phyloP scores from a whole-genome alignment of 2,329 filamentous ascomycete genomes.

The Penicillium sp. region DNA sequence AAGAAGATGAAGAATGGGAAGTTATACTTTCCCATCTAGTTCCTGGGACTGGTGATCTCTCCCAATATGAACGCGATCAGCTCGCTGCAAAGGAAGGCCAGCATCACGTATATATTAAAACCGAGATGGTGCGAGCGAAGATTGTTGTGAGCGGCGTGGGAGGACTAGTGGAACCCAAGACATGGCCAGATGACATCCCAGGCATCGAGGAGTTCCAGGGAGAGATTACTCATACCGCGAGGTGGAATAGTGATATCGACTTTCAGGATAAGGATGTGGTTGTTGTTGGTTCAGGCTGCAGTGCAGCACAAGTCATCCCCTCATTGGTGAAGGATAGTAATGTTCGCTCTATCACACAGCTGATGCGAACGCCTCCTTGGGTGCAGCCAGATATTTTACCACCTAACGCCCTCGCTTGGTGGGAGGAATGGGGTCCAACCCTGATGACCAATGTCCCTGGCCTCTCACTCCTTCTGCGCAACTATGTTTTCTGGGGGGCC shows the following conservation, averaged over 20 bases:
- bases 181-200: slow-evolving; percentile 51
- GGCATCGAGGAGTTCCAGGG: slow-evolving; percentile 57
- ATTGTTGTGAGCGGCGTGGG: slow-evolving; percentile 58
- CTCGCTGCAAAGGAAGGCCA: slow-evolving; percentile 47
- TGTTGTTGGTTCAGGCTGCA: slow-evolving; percentile 60
- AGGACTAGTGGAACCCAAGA: slow-evolving; percentile 56
- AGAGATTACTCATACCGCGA: slow-evolving; percentile 58
- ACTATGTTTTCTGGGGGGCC: slow-evolving; percentile 42
- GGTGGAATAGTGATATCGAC: slow-evolving; percentile 56
- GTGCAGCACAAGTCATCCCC: slow-evolving; percentile 59
- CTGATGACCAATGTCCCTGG: slow-evolving; percentile 54
- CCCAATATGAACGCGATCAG: slow-evolving; percentile 47
- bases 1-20: slow-evolving; percentile 57
- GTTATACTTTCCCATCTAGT: slow-evolving; percentile 53
- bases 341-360: slow-evolving; percentile 58
- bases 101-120: slow-evolving; percentile 50
- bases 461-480: slow-evolving; percentile 48
- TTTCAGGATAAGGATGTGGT: slow-evolving; percentile 57
- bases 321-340: slow-evolving; percentile 48
- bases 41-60: slow-evolving; percentile 56
- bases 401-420: slow-evolving; percentile 43
- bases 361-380: slow-evolving; percentile 62
- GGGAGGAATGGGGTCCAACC: slow-evolving; percentile 49
- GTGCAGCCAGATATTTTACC: slow-evolving; percentile 45
- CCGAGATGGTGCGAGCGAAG: slow-evolving; percentile 55